A percentile compares a stretch with the other conserved stretches of the same genome.
Evolutionary conservation across 2,329 filamentous ascomycete species (phyloP).

Genomic region (Botrytis tulipae): DNA sequence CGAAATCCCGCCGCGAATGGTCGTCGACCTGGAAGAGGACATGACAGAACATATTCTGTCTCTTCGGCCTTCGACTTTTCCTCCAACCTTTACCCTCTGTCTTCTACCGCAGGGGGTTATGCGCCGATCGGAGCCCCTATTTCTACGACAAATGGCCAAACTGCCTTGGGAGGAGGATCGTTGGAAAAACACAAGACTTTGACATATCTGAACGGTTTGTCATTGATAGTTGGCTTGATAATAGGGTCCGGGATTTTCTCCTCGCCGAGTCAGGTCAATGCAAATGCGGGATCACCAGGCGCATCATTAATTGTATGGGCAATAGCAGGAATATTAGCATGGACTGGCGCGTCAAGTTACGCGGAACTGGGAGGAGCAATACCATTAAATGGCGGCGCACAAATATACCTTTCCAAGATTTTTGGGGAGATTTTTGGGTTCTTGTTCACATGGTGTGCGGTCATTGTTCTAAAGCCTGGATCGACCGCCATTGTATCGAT

Average conservation of each 20-base stretch:
- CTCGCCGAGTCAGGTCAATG: slow-evolving; percentile 87
- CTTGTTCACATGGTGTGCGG: slow-evolving; percentile 93
- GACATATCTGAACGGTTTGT: slow-evolving; percentile 91
- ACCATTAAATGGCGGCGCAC: slow-evolving; percentile 88
- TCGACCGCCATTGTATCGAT: slow-evolving; percentile 93
- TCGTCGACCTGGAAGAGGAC: slow-evolving; percentile 40
- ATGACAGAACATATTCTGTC: slow-evolving; percentile 76
- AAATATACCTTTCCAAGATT: slow-evolving; percentile 93
- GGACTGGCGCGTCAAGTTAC: slow-evolving; percentile 94
- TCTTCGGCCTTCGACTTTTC: slow-evolving; percentile 95
- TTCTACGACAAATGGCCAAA: slow-evolving; percentile 54
- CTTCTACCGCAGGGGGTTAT: slow-evolving; percentile 77
- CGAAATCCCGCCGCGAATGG: slow-evolving; percentile 51
- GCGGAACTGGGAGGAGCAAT: slow-evolving; percentile 95
- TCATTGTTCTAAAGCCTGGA: slow-evolving; percentile 90
- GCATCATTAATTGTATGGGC: slow-evolving; percentile 89
- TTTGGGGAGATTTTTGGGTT: slow-evolving; percentile 93
- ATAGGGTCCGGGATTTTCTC: slow-evolving; percentile 98
- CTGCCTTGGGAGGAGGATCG: slow-evolving; percentile 66
- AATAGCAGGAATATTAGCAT: slow-evolving; percentile 86
- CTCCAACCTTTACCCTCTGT: slow-evolving; percentile 88
- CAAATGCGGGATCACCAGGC: slow-evolving; percentile 85
- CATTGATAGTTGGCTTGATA: slow-evolving; percentile 85
- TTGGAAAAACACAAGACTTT: slow-evolving; percentile 94
- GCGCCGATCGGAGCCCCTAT: slow-evolving; percentile 79